phyloP scores from a whole-genome alignment of 345 rosid species.

The Populus davidiana region DNA sequence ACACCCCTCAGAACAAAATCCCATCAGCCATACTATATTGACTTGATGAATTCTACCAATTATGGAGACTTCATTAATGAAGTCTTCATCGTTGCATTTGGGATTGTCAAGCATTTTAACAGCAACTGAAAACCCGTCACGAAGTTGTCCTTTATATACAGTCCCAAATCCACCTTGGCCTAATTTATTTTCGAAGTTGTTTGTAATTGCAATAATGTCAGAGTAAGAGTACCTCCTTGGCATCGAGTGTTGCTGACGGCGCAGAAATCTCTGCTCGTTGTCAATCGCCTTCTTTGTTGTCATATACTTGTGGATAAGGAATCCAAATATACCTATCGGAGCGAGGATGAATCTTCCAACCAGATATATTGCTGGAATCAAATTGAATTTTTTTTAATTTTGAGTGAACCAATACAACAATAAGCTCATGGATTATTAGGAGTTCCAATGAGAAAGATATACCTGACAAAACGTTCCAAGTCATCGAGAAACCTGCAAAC shows the following conservation, averaged over 20 bases:
- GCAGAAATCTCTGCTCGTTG: neutral
- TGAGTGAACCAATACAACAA: neutral
- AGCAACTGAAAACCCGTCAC: conserved; percentile 22
- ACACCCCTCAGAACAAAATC: conserved; percentile 30
- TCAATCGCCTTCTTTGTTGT: conserved; percentile 6
- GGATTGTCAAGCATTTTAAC: conserved; percentile 23
- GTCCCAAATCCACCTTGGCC: conserved; percentile 31
- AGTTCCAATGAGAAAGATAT: neutral
- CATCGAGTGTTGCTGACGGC: neutral
- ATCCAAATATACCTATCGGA: conserved; percentile 22
- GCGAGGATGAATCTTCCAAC: conserved; percentile 31
- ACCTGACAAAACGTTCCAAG: conserved; percentile 17
- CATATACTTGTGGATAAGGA: conserved; percentile 24
- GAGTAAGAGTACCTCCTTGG: conserved; percentile 22
- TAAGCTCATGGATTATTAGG: neutral
- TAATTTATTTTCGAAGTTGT: conserved; percentile 20
- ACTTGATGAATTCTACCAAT: conserved; percentile 22
- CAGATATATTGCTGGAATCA: conserved; percentile 18
- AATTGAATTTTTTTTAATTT: neutral
- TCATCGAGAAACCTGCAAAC: neutral
- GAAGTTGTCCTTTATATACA: conserved; percentile 28
- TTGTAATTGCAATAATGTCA: conserved; percentile 20
- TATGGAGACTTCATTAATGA: conserved; percentile 16
- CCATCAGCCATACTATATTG: conserved; percentile 21
- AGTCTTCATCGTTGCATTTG: conserved; percentile 12